A percentile compares a stretch with the other conserved stretches of the same genome.
Evolutionary conservation across 805 yeast genomes (phyloP).

Genomic region (Saccharomycopsis vini): DNA sequence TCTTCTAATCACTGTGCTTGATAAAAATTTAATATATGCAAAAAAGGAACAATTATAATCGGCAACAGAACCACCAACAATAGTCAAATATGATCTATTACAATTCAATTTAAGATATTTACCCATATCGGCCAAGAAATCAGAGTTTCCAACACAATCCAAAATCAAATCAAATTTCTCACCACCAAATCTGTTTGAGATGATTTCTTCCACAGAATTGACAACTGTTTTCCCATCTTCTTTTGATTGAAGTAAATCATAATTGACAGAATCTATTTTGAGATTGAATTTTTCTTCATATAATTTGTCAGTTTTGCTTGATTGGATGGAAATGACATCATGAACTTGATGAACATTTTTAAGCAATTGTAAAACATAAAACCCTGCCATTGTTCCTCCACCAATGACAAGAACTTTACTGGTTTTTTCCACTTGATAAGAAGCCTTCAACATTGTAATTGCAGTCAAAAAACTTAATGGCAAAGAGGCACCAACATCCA

Average conservation of each 20-base stretch:
- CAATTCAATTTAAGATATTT: constrained; percentile 8
- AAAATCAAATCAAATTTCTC: constrained; percentile 50
- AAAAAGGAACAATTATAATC: constrained; percentile 29
- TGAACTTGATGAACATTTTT: constrained; percentile 37
- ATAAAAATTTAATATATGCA: not conserved
- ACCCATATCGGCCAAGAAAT: constrained; percentile 29
- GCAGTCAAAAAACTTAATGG: constrained; percentile 63
- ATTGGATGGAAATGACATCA: constrained; percentile 45
- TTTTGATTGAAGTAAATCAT: too few relatives aligned
- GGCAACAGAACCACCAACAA: constrained; percentile 53
- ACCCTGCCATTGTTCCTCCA: constrained; percentile 70
- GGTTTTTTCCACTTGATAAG: constrained; percentile 28
- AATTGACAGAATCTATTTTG: constrained; percentile 7
- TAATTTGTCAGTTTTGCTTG: constrained; percentile 39
- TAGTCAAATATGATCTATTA: constrained; percentile 37
- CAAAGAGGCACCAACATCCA: constrained; percentile 53
- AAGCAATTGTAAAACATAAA: constrained; percentile 49
- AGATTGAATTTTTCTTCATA: constrained; percentile 24
- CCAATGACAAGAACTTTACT: constrained; percentile 60
- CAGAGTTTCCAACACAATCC: constrained; percentile 64
- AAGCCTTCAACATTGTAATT: constrained; percentile 29
- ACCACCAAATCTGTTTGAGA: constrained; percentile 9
- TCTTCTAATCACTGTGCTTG: not conserved
- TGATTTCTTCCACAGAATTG: not conserved
- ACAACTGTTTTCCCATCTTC: not conserved